Evolutionary conservation across 2,329 filamentous ascomycete species (phyloP), one percentile per base, ranked within the genome.

Genomic region (Fusarium pseudocircinatum): DNA sequence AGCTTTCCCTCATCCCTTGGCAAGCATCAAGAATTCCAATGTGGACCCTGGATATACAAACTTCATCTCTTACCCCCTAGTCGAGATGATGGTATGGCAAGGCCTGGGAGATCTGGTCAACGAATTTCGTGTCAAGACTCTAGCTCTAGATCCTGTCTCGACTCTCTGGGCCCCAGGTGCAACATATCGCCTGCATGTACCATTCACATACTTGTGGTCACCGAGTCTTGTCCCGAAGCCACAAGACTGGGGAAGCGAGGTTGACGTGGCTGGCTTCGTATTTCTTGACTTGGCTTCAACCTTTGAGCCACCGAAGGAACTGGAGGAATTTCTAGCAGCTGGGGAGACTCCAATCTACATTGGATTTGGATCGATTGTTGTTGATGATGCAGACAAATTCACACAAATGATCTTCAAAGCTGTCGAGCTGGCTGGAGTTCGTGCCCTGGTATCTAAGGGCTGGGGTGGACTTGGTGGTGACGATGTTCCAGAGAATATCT

Each of bases 51-150:
- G 89, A 26, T 93, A 94, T 78, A 90, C 91, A 18, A 96, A 96
- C 80, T 94, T 94, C 78, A 94, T 96, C 79, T 92, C 90, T 4
- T 96, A 95, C 78, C 91, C 92, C 1, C 82, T 96, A 40, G 92
- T 96, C 3, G 93, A 96, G 79, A 92, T 94, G 89, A 94, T 96
- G 88, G 93, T 94, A 3, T 97, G 95, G 95, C 94, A 97, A 81
- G 95, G 95, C 0, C 85, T 96, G 2, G 93, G 93, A 6, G 93
- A 95, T 79, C 83, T 96, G 34, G 88, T 96, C 72, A 96, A 96
- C 77, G 85, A 89, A 34, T 94, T 95, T 75, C 87, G 94, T 52
- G 86, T 90, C 10, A 89, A 91, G 61, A 93, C 90, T 0, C 83
- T 96, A 2, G 88, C 88, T 4, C 83, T 96, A 0, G 93, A 95